Base-by-base conservation (phyloP, 805 yeast species). In the Sugiyamaella valdiviana region DNA sequence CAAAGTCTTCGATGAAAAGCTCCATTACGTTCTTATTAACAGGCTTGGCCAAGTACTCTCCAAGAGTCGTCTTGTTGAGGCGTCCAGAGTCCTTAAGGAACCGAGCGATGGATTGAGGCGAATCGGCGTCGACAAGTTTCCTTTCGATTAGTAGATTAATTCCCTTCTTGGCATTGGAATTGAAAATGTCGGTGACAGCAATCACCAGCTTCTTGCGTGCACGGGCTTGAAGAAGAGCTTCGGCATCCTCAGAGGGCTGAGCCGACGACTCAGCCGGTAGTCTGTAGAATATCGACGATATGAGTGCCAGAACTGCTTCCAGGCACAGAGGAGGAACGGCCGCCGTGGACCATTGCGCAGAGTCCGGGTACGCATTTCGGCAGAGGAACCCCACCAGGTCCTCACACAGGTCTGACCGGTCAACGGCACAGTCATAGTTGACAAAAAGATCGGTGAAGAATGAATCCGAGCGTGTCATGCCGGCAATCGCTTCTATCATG, bases 251-350 rank as follows among this genome's bases (percentile, higher is more conserved):
- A 2, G 64, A 62, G 42, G 57, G 40, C 66, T 72, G 62, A 41
- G 75, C 78, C 54, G 77, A 75, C 41, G 20, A 4, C 16, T 46
- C 45, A 17, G 24, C 44, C 15, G 19, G 22, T 16, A 46, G 29
- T 22, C 50, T 17, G 15, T 32, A 14, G 20, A 16, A 22, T 14
- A 86, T 70, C 14, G 82, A 81, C 50, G 79, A 77, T 38, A 90
- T 71, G 48, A 84, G 80, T 1, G 85, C 75, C 19, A 91, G 70
- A 2, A 93, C 64, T 1, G 97, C 95, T 58, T 93, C 98, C 45
- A 93, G 70, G 59, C 98, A 91, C 6, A 89, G 76, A 0, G 98
- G 96, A 0, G 99, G 98, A 1, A 91, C 95, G 58, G 78, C 83
- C 36, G 85, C 86, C 0, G 96, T 85, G 0, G 95, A 82, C 57